Conservation (phyloP, 768 basidiomycete genomes). For the Termitomyces sp. region DNA sequence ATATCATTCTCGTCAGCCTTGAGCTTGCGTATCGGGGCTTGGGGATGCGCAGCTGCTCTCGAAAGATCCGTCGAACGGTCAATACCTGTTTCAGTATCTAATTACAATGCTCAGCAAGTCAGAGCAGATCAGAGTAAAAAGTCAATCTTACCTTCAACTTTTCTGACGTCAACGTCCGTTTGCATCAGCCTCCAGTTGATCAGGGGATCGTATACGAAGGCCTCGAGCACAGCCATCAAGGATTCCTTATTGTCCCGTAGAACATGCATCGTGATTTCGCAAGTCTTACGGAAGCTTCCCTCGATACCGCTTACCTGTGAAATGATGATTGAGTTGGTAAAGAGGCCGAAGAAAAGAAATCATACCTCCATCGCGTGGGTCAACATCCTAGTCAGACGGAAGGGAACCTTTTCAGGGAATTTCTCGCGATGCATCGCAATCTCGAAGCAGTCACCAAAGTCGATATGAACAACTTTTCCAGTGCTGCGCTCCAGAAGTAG, state of each 20-base stretch:
- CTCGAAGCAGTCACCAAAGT: slow-evolving; percentile 98
- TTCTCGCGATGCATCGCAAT: slow-evolving; percentile 98
- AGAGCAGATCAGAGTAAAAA: slow-evolving; percentile 2
- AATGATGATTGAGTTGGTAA: slow-evolving; percentile 9
- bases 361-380: slow-evolving; percentile 98
- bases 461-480: slow-evolving; percentile 95
- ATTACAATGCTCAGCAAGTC: slow-evolving; percentile 7
- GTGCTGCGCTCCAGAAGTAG: slow-evolving; percentile 86
- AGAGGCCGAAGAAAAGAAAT: not conserved
- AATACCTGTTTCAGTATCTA: slow-evolving; percentile 47
- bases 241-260: slow-evolving; percentile 97
- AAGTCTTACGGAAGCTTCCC: slow-evolving; percentile 93
- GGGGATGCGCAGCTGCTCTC: slow-evolving; percentile 69
- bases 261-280: slow-evolving; percentile 97
- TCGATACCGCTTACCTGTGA: slow-evolving; percentile 93
- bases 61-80: slow-evolving; percentile 62
- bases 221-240: slow-evolving; percentile 98
- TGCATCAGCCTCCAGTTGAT: slow-evolving; percentile 97
- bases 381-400: slow-evolving; percentile 97
- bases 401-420: slow-evolving; percentile 98
- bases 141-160: slow-evolving; percentile 55
- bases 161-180: slow-evolving; percentile 71
- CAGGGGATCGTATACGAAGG: slow-evolving; percentile 97
- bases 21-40: slow-evolving; percentile 76
- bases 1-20: slow-evolving; percentile 95